These are phyloP conservation scores for Saccharomycopsis crataegensis DNA, from an alignment of 1,139 yeast genomes.

Conservation along the genomic window DNA sequence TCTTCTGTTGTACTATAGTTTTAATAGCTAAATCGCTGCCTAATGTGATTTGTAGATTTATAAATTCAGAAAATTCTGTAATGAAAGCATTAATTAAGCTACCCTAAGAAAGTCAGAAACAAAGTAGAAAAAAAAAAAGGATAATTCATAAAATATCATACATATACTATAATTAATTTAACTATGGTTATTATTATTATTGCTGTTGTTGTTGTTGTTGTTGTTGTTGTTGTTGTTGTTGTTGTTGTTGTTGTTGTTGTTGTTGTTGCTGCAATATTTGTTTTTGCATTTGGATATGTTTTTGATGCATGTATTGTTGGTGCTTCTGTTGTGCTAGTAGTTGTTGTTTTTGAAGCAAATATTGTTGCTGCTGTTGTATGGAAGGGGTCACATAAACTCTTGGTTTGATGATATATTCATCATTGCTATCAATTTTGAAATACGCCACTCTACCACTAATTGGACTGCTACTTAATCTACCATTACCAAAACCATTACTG, in stretches of 20 bases:
- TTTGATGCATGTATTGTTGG: constrained; percentile 21
- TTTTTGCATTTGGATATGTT: constrained; percentile 2
- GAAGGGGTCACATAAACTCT: constrained; percentile 3
- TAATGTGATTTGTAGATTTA: background rate
- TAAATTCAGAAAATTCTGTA: background rate
- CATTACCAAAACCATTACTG: constrained; percentile 17
- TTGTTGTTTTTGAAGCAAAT: constrained; percentile 30
- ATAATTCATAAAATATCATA: background rate
- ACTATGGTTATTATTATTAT: background rate
- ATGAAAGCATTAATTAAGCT: background rate
- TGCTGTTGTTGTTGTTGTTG: constrained; percentile 4
- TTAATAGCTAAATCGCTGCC: background rate
- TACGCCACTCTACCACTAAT: constrained; percentile 20
- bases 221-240: constrained; percentile 7
- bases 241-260: constrained; percentile 3
- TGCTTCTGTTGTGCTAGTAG: constrained; percentile 22
- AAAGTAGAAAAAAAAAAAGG: background rate
- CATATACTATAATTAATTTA: background rate
- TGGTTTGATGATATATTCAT: constrained; percentile 18
- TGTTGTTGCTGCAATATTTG: constrained; percentile 1
- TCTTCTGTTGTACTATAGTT: background rate
- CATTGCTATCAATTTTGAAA: constrained; percentile 18
- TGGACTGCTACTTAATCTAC: constrained; percentile 18
- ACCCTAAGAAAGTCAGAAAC: background rate
- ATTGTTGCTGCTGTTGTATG: constrained; percentile 21